A percentile compares a stretch with the other conserved stretches of the same genome.
These are phyloP conservation scores for Ogataea paradorogensis DNA, from an alignment of 805 yeast genomes.

Conservation along the genomic window DNA sequence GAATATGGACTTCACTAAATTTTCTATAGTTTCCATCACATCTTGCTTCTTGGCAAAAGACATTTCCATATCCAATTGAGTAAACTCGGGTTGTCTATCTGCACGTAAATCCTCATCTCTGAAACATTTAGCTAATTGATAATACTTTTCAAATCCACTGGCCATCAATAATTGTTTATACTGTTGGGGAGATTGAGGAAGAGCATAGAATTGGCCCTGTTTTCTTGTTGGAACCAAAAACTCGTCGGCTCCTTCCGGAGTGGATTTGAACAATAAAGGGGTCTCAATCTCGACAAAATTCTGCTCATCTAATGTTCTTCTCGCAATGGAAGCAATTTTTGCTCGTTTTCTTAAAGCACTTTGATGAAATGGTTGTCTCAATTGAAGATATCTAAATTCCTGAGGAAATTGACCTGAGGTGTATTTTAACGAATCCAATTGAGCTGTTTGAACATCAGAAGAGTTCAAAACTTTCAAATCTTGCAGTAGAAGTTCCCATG, in stretches of 20 bases:
- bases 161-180: constrained; percentile 95
- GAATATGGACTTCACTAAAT: constrained; percentile 58
- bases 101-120: constrained; percentile 93
- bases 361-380: constrained; percentile 61
- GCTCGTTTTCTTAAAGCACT: constrained; percentile 55
- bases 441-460: constrained; percentile 60
- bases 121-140: constrained; percentile 90
- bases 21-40: constrained; percentile 64
- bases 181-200: constrained; percentile 98
- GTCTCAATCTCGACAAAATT: constrained; percentile 85
- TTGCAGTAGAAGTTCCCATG: constrained; percentile 59
- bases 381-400: constrained; percentile 76
- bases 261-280: constrained; percentile 87
- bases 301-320: constrained; percentile 35
- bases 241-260: constrained; percentile 98
- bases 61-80: constrained; percentile 96
- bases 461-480: constrained; percentile 56
- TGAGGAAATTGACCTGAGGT: constrained; percentile 65
- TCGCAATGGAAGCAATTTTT: constrained; percentile 44
- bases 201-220: constrained; percentile 65
- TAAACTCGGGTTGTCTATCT: constrained; percentile 97
- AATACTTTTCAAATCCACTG: constrained; percentile 82
- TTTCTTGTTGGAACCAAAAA: constrained; percentile 88
- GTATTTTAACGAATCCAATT: constrained; percentile 58
- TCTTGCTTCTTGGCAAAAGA: constrained; percentile 68